Base-by-base conservation (phyloP, 2,329 filamentous ascomycete genomes). In the Pseudocercospora fijiensis region DNA sequence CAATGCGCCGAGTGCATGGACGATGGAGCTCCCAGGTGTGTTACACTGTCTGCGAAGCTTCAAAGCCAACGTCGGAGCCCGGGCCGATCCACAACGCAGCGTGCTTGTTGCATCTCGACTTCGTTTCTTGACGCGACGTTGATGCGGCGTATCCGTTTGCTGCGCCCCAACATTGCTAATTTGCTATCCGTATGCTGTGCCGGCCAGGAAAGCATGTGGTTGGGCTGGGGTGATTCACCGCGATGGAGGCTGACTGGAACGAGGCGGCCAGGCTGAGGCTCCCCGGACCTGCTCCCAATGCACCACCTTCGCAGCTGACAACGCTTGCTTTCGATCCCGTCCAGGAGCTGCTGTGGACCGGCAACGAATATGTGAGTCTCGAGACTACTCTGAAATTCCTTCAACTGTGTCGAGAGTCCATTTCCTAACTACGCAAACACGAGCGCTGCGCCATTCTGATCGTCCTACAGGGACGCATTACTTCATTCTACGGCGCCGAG, bases 331-430 rank as follows among this genome's bases (percentile, higher is more conserved):
- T 99, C 78, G 95, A 99, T 77, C 90, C 89, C 62, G 84, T 85
- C 43, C 90, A 96, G 76, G 95, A 99, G 77, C 84, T 99, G 37
- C 80, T 99, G 59, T 99, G 96, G 95, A 87, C 88, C 2, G 96
- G 93, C 53, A 96, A 95, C 77, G 91, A 95, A 80, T 91, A 88
- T 83, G 91, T 95, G 82, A 81, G 86, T 78, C 24, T 56, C 22
- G 16, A 43, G 22, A 13, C 33, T 45, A 30, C 28, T 10, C 60
- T 63, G 47, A 61, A 45, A 28, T 45, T 20, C 24, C 24, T 26
- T n/a, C 8, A 10, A n/a, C 13, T 13, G 24, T 22, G 16, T 13
- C 18, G 6, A 26, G 10, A 5, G 27, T 26, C n/a, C 26, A 28
- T 58, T 16, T 24, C 37, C 8, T 64, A 45, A 49, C 26, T 10